Percentiles rank a stretch among this genome's conserved stretches.
Conservation (phyloP, 2,329 filamentous ascomycete genomes). For the Diaporthe sp. region DNA sequence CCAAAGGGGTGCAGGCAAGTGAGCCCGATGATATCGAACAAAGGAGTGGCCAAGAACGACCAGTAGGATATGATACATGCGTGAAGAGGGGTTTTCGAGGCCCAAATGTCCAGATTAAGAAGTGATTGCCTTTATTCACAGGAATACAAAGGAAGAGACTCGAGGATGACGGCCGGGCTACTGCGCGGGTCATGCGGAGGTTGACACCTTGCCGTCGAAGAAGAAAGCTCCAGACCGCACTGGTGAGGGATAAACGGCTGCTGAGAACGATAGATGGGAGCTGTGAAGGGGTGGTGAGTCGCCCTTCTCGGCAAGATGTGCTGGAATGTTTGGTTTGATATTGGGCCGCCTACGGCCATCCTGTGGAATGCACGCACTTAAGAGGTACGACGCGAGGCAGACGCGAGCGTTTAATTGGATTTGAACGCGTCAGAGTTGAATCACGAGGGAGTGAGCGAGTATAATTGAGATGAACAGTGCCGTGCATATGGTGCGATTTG, state of each 20-base stretch:
- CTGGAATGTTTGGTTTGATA: slow-evolving; percentile 37
- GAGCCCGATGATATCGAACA: slow-evolving; percentile 25
- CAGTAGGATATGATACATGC: slow-evolving; percentile 24
- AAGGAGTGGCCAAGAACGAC: slow-evolving; percentile 33
- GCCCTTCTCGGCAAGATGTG: slow-evolving; percentile 9
- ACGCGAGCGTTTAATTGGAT: slow-evolving; percentile 39
- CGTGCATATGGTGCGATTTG: slow-evolving; percentile 21
- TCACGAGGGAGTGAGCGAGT: slow-evolving; percentile 21
- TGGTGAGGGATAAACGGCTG: slow-evolving; percentile 34
- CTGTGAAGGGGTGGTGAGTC: slow-evolving; percentile 33
- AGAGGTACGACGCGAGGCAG: slow-evolving; percentile 34
- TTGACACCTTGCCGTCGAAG: slow-evolving; percentile 29
- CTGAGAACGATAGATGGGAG: slow-evolving; percentile 26
- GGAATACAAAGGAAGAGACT: slow-evolving; percentile 29
- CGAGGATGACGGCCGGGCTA: background rate
- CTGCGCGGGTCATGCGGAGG: background rate
- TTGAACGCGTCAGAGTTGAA: slow-evolving; percentile 29
- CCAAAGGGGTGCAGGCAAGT: slow-evolving; percentile 21
- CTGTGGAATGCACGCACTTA: slow-evolving; percentile 37
- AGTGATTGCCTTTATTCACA: slow-evolving; percentile 33
- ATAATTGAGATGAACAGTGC: slow-evolving; percentile 27
- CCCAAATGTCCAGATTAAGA: slow-evolving; percentile 19
- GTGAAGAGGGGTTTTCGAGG: slow-evolving; percentile 21
- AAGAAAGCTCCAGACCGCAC: slow-evolving; percentile 1
- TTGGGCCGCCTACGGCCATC: background rate